Base-by-base conservation (phyloP, 2,329 filamentous ascomycete genomes). In the Curvularia lunata region DNA sequence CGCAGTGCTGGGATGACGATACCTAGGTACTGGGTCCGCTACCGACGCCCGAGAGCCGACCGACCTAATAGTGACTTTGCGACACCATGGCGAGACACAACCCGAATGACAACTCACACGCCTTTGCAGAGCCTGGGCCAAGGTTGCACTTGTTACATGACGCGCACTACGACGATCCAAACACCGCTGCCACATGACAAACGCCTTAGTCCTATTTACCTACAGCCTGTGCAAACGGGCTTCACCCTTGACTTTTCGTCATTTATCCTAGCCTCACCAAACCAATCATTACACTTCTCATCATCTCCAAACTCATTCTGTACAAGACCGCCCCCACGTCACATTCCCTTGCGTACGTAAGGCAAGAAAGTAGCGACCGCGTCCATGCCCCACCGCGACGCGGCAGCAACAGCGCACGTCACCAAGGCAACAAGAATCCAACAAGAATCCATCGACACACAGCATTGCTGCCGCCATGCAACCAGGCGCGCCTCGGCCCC, bases 401-500 rank as follows among this genome's bases (percentile, higher is more conserved):
- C 12, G 30, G 38, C 23, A 43, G 41, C 41, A 43, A n/a, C 25
- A 27, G 25, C 25, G 8, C 16, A 54, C 56, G 12, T 19, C 23
- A 23, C 48, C 27, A 27, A 45, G 51, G 52, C 49, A 48, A 38
- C 37, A 38, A n/a, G 46, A 41, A 30, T 37, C 5, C 27, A 40
- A 21, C 28, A 48, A 38, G 16, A 41, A 51, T 18, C 28, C 54
- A n/a, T 52, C 42, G 18, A 52, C 61, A 32, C 43, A 55, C 30
- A 55, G 61, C 7, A 23, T 59, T n/a, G 55, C 61, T n/a, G n/a
- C 48, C 6, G 45, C 63, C n/a, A 42, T 64, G 25, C 53, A 64
- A 40, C 13, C 61, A 52, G 41, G 50, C n/a, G 40, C 62, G 28
- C 34, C 61, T 3, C 47, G 43, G 5, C 45, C 61, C 53, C 37